A percentile compares a stretch with the other conserved stretches of the same genome.
These are phyloP conservation scores for Blastobotrys attinorum DNA, from an alignment of 805 yeast species.

Conservation along the genomic window DNA sequence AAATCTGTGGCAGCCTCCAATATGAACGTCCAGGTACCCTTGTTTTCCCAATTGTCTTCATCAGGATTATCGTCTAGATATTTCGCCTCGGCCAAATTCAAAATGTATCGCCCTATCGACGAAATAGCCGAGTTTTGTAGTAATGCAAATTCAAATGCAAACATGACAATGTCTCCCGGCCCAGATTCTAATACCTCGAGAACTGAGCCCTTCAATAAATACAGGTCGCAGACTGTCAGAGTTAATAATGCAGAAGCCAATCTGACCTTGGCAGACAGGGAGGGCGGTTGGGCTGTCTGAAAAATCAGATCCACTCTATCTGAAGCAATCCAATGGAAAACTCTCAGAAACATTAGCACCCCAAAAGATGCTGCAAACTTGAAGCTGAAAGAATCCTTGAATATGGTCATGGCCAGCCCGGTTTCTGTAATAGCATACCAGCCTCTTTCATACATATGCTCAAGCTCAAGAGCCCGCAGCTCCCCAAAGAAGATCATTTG, in stretches of 20 bases:
- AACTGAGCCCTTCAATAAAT: slow-evolving; percentile 45
- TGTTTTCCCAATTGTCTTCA: slow-evolving; percentile 68
- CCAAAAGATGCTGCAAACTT: slow-evolving; percentile 37
- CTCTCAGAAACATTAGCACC: slow-evolving; percentile 45
- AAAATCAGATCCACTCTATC: slow-evolving; percentile 44
- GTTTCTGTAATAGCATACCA: slow-evolving; percentile 56
- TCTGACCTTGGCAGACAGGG: slow-evolving; percentile 31
- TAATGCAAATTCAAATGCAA: slow-evolving; percentile 71
- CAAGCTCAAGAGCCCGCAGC: slow-evolving; percentile 64
- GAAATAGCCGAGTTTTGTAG: slow-evolving; percentile 47
- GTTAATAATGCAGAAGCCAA: slow-evolving; percentile 38
- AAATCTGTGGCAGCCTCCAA: slow-evolving; percentile 46
- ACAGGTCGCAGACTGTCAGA: slow-evolving; percentile 44
- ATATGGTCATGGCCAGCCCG: slow-evolving; percentile 48
- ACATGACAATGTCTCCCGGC: slow-evolving; percentile 43
- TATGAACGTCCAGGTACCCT: slow-evolving; percentile 49
- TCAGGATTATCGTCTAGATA: slow-evolving; percentile 40
- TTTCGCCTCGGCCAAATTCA: slow-evolving; percentile 50
- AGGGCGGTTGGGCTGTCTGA: slow-evolving; percentile 35
- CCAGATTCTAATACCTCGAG: slow-evolving; percentile 18
- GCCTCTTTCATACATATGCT: slow-evolving; percentile 59
- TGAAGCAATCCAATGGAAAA: slow-evolving; percentile 67
- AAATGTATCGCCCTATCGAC: slow-evolving; percentile 37
- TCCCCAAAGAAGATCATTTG: slow-evolving; percentile 49
- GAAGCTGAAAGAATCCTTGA: slow-evolving; percentile 40